phyloP scores from a whole-genome alignment of 352 stramenopile species.

The Phytophthora meadii region DNA sequence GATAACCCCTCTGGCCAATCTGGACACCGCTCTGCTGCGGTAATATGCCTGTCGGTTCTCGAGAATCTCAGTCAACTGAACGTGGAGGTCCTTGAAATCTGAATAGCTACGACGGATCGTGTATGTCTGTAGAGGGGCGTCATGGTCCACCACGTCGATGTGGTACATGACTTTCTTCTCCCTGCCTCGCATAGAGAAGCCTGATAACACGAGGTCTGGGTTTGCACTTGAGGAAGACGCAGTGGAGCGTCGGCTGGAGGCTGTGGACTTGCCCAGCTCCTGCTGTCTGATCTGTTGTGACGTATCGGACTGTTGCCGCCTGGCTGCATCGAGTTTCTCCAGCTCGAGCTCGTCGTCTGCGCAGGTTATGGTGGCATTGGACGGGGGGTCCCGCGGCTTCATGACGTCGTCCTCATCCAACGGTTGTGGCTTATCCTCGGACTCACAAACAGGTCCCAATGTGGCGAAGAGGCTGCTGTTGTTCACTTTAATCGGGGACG shows the following conservation, averaged over 20 bases:
- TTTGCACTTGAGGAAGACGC: conserved; percentile 43
- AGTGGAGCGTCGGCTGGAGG: conserved; percentile 53
- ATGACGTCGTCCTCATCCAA: conserved; percentile 40
- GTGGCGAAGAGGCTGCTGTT: conserved; percentile 26
- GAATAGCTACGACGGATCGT: conserved; percentile 88
- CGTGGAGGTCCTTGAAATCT: conserved; percentile 84
- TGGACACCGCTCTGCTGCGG: conserved; percentile 36
- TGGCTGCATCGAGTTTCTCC: conserved; percentile 28
- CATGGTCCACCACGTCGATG: conserved; percentile 79
- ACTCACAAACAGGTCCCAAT: conserved; percentile 39
- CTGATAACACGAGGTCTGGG: conserved; percentile 72
- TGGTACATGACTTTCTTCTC: conserved; percentile 91
- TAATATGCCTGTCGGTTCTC: conserved; percentile 72
- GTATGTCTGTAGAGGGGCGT: conserved; percentile 82
- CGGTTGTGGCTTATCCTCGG: conserved; percentile 42
- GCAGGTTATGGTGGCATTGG: conserved; percentile 39
- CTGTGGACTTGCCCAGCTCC: conserved; percentile 30
- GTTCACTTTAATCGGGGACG: conserved; percentile 26
- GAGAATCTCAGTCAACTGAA: conserved; percentile 69
- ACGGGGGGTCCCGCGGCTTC: conserved; percentile 22
- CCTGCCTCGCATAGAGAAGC: conserved; percentile 69
- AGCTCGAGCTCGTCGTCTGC: conserved; percentile 44
- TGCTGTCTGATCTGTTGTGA: conserved; percentile 28
- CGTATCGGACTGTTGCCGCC: conserved; percentile 15
- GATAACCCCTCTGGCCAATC: conserved; percentile 23